Base-by-base conservation (phyloP, 2,329 filamentous ascomycete species). In the Bertia moriformis region DNA sequence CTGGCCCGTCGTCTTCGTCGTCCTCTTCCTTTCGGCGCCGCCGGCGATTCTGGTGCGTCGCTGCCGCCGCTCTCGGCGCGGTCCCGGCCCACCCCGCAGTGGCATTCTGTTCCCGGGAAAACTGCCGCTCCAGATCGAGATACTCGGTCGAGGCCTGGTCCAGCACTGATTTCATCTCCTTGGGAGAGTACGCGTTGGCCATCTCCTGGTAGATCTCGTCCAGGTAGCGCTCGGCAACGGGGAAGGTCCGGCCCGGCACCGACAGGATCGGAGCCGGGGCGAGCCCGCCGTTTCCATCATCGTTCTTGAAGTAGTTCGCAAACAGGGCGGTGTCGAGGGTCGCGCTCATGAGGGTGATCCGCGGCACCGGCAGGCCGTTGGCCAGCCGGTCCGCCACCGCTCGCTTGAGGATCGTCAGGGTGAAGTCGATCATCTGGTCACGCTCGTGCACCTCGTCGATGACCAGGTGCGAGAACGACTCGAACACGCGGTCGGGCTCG, bases 261-360 rank as follows among this genome's bases (percentile, higher is more conserved):
- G 49, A 57, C 17, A 67, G 62, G 63, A 42, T 62, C 65, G 39
- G 46, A 49, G 4, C 29, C n/a, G 22, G 7, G 7, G n/a, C 22
- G 7, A 52, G 38, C 2, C 40, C 41, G n/a, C 55, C 56, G 38
- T 54, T 47, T n/a, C 45, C 50, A 19, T 47, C 42, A 39, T 19
- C 68, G 63, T 27, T 27, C n/a, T 27, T 27, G 22, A 27, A 27
- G 46, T 69, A 69, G 2, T 52, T 51, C 14, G 62, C 53, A 43
- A 69, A 63, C 2, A 65, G 51, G 33, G 61, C 53, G 10, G 56
- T 52, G 41, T 68, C 59, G 42, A 66, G 48, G 13, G 64, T 67
- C 5, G 65, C 63, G 45, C 63, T 67, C 65, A 68, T 67, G 18
- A 69, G 48, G 12, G 66, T 54, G 15, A 69, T 46, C 44, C 62